Base-by-base conservation (phyloP, 176 grass and related monocot species). In the Luzula sylvatica region DNA sequence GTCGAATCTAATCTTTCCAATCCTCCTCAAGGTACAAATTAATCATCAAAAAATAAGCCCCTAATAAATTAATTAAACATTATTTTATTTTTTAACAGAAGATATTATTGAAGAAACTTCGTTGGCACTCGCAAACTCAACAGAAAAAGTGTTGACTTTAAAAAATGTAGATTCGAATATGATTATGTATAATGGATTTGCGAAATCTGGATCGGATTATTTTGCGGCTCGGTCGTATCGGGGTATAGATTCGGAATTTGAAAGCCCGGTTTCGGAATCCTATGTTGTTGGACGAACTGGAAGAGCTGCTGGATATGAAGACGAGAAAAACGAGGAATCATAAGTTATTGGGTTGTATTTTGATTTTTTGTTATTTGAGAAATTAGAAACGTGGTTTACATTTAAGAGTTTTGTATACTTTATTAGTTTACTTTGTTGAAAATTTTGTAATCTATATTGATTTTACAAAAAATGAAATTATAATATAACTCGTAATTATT, bases 161-260 rank as follows among this genome's bases (percentile, higher is more conserved):
- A 52, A 56, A 74, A 79, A 63, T 53, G 50, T 65, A 28, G 54
- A 82, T 15, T 66, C 53, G 1, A 65, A 82, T 15, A 45, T 80
- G 11, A 23, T 96, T 63, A 63, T 96, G 41, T 89, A 88, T 54
- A 74, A 89, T 73, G 81, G 92, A 49, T 56, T 48, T 18, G 90
- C 90, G 3, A 76, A 59, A 48, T 89, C 84, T 8, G 86, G 81
- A 6, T 62, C 80, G 0, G 74, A 89, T 28, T 96, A 86, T 68
- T 83, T 89, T 56, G 69, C 83, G 49, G 71, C 90, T 3, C 71
- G 74, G 7, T 79, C 90, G 0, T 89, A 76, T 63, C 79, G 67
- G 52, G 90, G 85, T 74, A 67, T 96, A 30, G 86, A 56, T 0
- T 71, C 68, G 58, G 72, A 86, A 55, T 89, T 71, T 3, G 58